phyloP scores from a whole-genome alignment of 1,284 basidiomycete genomes.

The Albatrellus sp. region DNA sequence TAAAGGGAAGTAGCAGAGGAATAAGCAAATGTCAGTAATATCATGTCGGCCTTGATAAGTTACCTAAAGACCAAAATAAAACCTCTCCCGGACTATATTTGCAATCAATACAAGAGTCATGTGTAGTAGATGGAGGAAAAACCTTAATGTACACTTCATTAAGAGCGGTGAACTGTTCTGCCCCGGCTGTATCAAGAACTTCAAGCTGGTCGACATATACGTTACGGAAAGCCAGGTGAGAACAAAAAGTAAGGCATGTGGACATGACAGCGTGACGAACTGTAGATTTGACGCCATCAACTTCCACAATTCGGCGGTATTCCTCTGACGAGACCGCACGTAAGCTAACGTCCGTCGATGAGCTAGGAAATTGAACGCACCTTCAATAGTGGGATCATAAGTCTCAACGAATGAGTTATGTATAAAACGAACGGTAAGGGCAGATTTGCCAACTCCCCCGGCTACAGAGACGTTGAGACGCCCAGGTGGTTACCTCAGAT shows the following conservation, averaged over 20 bases:
- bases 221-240: not conserved
- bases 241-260: conserved; percentile 8
- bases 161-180: conserved; percentile 73
- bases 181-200: conserved; percentile 82
- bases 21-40: not conserved
- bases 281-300: conserved; percentile 20
- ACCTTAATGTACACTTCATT: conserved; percentile 73
- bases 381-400: conserved; percentile 79
- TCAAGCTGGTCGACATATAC: conserved; percentile 43
- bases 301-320: conserved; percentile 46
- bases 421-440: conserved; percentile 60
- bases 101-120: not conserved
- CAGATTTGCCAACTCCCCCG: conserved; percentile 78
- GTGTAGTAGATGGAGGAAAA: not conserved
- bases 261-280: conserved; percentile 4
- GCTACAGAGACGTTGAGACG: conserved; percentile 40
- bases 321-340: conserved; percentile 31
- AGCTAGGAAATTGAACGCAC: conserved; percentile 21
- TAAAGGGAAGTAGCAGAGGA: conserved; percentile 19
- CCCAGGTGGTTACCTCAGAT: conserved; percentile 1
- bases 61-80: conserved; percentile 79
- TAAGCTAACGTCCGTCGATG: conserved; percentile 8
- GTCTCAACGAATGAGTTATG: conserved; percentile 62
- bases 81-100: conserved; percentile 49
- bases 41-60: not conserved